phyloP scores from a whole-genome alignment of 2,329 filamentous ascomycete genomes.

The Tolypocladium inflatum region DNA sequence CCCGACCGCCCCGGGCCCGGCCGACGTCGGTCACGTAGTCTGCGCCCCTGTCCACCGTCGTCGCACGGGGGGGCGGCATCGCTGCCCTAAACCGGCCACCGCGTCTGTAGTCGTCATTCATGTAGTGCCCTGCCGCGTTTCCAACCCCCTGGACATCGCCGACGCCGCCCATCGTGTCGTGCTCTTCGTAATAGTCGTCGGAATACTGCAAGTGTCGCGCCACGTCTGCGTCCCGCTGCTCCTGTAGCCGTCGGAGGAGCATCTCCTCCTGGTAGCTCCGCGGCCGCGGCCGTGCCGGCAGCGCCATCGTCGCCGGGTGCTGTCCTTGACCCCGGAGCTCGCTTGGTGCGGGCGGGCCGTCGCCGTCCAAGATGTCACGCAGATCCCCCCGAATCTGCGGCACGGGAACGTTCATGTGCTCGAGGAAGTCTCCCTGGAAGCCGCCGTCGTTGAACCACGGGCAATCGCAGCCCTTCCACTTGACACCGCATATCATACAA shows the following conservation, averaged over 20 bases:
- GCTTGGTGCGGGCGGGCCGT: slow-evolving; percentile 18
- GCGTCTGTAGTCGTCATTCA: slow-evolving; percentile 48
- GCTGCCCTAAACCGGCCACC: slow-evolving; percentile 1
- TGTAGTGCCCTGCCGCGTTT: slow-evolving; percentile 46
- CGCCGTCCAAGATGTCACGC: slow-evolving; percentile 8
- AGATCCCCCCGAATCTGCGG: slow-evolving; percentile 17
- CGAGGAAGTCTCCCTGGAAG: slow-evolving; percentile 42
- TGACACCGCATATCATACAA: slow-evolving; percentile 74
- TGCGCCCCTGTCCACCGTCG: background rate
- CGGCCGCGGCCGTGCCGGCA: slow-evolving; percentile 13
- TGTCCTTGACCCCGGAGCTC: slow-evolving; percentile 15
- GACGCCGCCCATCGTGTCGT: slow-evolving; percentile 19
- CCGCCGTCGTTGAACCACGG: slow-evolving; percentile 64
- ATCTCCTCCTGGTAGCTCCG: slow-evolving; percentile 37
- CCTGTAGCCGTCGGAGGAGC: slow-evolving; percentile 35
- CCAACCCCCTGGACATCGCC: slow-evolving; percentile 33
- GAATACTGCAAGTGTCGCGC: slow-evolving; percentile 13
- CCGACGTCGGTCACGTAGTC: slow-evolving; percentile 33
- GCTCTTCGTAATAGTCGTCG: slow-evolving; percentile 30
- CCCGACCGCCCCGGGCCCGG: slow-evolving; percentile 30
- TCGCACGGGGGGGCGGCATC: background rate
- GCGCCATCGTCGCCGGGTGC: slow-evolving; percentile 6
- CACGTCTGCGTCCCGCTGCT: slow-evolving; percentile 32
- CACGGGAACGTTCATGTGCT: slow-evolving; percentile 40
- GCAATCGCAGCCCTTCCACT: slow-evolving; percentile 79